Evolutionary conservation across 75 land plant species (phyloP).

Genomic region (Chamaecyparis obtusa): DNA sequence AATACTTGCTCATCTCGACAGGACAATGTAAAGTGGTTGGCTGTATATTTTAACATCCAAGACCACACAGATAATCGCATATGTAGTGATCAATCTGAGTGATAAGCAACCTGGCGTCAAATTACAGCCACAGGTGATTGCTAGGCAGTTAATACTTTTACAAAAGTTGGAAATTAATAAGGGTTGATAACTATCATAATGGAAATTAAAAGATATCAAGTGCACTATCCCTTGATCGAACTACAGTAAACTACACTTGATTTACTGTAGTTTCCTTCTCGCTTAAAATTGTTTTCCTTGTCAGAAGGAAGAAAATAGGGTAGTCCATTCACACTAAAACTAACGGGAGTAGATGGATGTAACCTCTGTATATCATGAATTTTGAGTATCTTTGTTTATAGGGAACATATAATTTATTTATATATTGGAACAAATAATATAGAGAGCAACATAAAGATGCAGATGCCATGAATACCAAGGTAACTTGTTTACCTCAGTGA

Average conservation of each 20-base stretch:
- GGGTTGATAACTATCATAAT: neutral
- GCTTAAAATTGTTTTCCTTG: neutral
- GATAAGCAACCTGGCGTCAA: neutral
- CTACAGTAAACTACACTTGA: neutral
- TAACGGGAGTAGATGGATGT: neutral
- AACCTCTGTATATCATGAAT: neutral
- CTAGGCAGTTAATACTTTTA: neutral
- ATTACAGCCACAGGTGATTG: neutral
- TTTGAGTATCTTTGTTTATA: neutral
- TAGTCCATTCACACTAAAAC: neutral
- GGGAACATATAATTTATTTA: neutral
- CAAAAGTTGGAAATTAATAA: neutral
- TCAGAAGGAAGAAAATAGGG: neutral
- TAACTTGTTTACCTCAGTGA: neutral
- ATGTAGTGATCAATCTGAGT: neutral
- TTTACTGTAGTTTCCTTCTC: neutral
- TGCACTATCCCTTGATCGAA: neutral
- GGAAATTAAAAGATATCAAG: neutral
- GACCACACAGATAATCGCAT: neutral
- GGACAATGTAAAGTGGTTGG: neutral
- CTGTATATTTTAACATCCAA: neutral
- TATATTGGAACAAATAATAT: no score
- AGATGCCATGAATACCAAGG: neutral
- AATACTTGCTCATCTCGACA: neutral
- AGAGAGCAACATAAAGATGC: neutral